A percentile compares a stretch with the other conserved stretches of the same genome.
These are phyloP conservation scores for Globisporangium acanthophoron DNA, from an alignment of 352 stramenopile species.

Conservation along the genomic window DNA sequence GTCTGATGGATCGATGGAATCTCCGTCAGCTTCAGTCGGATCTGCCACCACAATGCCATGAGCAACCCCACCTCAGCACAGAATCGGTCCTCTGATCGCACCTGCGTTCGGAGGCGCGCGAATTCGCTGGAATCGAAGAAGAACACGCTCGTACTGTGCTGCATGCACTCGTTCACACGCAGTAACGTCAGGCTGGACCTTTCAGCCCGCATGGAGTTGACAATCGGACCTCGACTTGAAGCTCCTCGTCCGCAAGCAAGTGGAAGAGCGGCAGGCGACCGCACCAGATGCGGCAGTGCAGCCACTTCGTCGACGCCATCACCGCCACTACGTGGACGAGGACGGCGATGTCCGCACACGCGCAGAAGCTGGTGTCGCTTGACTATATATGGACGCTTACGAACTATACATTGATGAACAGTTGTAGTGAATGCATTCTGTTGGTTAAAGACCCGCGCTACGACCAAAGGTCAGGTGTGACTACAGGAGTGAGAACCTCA, in stretches of 20 bases:
- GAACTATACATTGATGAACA: no score
- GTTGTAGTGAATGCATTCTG: no score
- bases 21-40: constrained; percentile 50
- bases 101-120: constrained; percentile 33
- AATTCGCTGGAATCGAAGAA: constrained; percentile 35
- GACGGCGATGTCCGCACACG: no score
- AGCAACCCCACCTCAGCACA: no score
- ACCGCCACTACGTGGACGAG: no score
- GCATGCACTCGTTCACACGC: background rate
- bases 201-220: background rate
- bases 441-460: no score
- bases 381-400: background rate
- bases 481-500: no score
- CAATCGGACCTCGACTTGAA: constrained; percentile 16
- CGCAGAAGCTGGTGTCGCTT: no score
- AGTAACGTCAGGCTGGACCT: no score
- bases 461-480: no score
- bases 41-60: constrained; percentile 13
- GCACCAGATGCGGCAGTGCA: constrained; percentile 35
- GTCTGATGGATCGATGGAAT: constrained; percentile 26
- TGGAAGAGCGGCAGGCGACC: constrained; percentile 40
- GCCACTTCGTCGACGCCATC: constrained; percentile 28
- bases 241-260: constrained; percentile 24
- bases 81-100: background rate
- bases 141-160: constrained; percentile 27